Conservation (phyloP, 805 yeast genomes). For the Cyberlindnera nakhonratchasimensis region DNA sequence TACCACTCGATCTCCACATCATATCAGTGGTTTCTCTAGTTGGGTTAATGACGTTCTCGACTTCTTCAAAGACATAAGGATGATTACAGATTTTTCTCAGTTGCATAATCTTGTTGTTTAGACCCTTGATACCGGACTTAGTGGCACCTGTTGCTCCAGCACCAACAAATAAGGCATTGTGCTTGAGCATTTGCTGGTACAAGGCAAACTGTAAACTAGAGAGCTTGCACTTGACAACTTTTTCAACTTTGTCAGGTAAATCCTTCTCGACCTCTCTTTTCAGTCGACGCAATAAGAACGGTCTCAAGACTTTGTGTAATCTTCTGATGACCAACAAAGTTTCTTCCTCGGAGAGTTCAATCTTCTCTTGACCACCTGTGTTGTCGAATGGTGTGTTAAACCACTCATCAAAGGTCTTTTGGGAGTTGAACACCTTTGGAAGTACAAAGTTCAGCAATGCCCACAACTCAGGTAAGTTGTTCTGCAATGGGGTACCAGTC, state of each 20-base stretch:
- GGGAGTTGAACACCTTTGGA: constrained; percentile 82
- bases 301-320: constrained; percentile 82
- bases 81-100: constrained; percentile 82
- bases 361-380: constrained; percentile 76
- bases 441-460: constrained; percentile 77
- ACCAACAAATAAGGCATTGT: constrained; percentile 65
- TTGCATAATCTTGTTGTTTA: constrained; percentile 82
- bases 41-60: constrained; percentile 68
- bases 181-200: constrained; percentile 75
- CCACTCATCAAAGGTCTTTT: constrained; percentile 86
- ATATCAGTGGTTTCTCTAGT: constrained; percentile 57
- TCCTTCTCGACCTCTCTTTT: constrained; percentile 87
- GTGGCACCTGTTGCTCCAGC: constrained; percentile 54
- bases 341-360: constrained; percentile 84
- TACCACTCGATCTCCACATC: constrained; percentile 76
- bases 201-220: constrained; percentile 67
- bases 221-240: constrained; percentile 74
- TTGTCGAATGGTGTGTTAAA: constrained; percentile 86
- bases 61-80: constrained; percentile 84
- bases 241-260: constrained; percentile 79
- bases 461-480: constrained; percentile 83
- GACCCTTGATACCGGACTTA: constrained; percentile 59
- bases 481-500: constrained; percentile 87
- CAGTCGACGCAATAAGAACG: constrained; percentile 77
- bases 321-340: constrained; percentile 76